Base-by-base conservation (phyloP, 257 asterid genomes). In the Voacanga thouarsii region DNA sequence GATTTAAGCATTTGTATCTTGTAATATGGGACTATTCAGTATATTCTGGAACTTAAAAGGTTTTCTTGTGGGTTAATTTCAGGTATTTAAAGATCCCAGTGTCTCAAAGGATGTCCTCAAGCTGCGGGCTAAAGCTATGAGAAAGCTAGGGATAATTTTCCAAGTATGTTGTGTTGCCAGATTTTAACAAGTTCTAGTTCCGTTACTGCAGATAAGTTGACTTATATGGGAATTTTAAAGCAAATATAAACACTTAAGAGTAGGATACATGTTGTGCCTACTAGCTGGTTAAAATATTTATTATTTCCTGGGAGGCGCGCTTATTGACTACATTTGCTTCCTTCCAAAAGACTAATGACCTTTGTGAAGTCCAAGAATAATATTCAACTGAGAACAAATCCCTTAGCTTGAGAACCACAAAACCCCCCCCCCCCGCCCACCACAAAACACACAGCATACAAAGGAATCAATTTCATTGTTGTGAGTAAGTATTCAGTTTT, bases 81-180 rank as follows among this genome's bases (percentile, higher is more conserved):
- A 93, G 98, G 98, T 92, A 77, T 92, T 92, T 70, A 89, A 70
- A 85, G 97, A 93, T 81, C 87, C 91, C 24, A 78, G 82, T 77
- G 92, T 73, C 75, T 81, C 97, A 37, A 91, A 82, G 88, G 98
- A 92, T 71, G 79, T 81, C 59, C 90, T 90, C 78, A 84, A 88
- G 84, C 55, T 83, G 82, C 88, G 96, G 57, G 95, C 98, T 12
- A 85, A 56, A 73, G 98, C 92, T 30, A 82, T 93, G 89, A 90
- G 79, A 82, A 90, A 84, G 79, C 88, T 93, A 65, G 98, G 98
- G 51, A 77, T 88, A 76, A 90, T 90, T 79, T 93, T 93, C 75
- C 95, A 88, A 77, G 98, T 92, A 83, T 81, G 88, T 82, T 43
- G 24, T 60, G 8, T 43, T 61, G 74, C 57, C 71, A 19, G 51